Evolutionary conservation across 441 rosid species (phyloP).

Genomic region (Arabidopsis lyrata): DNA sequence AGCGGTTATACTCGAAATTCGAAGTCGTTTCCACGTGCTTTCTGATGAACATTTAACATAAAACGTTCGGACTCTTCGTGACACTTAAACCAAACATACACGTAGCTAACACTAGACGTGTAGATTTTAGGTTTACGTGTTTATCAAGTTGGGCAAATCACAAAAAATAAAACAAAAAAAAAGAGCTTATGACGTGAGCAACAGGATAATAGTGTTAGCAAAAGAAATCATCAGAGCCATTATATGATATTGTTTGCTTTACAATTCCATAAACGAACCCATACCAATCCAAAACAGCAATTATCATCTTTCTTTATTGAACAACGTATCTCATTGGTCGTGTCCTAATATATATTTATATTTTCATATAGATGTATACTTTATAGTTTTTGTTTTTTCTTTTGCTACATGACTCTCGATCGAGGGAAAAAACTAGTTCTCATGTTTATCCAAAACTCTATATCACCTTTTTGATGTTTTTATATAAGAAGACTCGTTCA

Average conservation of each 20-base stretch:
- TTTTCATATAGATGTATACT: conserved; percentile 9
- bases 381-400: conserved; percentile 15
- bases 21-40: conserved; percentile 21
- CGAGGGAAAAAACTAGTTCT: conserved; percentile 12
- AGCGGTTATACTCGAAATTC: conserved; percentile 25
- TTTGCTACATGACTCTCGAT: conserved; percentile 41
- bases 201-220: conserved; percentile 16
- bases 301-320: conserved; percentile 19
- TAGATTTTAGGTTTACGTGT: conserved; percentile 12
- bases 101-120: conserved; percentile 10
- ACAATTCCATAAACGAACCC: conserved; percentile 24
- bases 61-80: not conserved
- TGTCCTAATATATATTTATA: conserved; percentile 15
- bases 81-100: conserved; percentile 28
- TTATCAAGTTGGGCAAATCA: conserved; percentile 26
- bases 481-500: conserved; percentile 40
- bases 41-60: conserved; percentile 9
- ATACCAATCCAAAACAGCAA: conserved; percentile 33
- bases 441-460: conserved; percentile 43
- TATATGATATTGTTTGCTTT: conserved; percentile 34
- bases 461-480: conserved; percentile 31
- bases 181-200: conserved; percentile 22
- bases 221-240: conserved; percentile 30
- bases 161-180: not conserved
- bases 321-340: conserved; percentile 21